Conservation (phyloP, 1,284 basidiomycete genomes). For the Amylostereum areolatum region DNA sequence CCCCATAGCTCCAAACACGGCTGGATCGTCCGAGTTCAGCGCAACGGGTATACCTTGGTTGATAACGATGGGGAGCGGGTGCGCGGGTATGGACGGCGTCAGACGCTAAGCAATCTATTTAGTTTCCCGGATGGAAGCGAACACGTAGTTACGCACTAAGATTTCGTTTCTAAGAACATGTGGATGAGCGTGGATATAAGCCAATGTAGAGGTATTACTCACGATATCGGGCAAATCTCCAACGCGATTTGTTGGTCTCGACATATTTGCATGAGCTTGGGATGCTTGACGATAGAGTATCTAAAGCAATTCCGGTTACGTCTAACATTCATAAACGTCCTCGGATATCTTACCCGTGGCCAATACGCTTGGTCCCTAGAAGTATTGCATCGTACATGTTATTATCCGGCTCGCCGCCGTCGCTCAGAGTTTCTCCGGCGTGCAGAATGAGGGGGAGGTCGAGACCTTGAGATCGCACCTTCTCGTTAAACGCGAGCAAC, state of each 20-base stretch:
- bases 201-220: constrained; percentile 20
- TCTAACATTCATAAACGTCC: not conserved
- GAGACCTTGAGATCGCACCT: constrained; percentile 50
- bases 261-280: constrained; percentile 61
- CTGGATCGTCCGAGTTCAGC: constrained; percentile 68
- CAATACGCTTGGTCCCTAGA: constrained; percentile 72
- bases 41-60: constrained; percentile 67
- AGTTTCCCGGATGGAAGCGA: not conserved
- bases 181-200: not conserved
- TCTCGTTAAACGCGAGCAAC: constrained; percentile 54
- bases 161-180: constrained; percentile 51
- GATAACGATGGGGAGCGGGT: constrained; percentile 60
- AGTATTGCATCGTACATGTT: constrained; percentile 78
- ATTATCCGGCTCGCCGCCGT: constrained; percentile 62
- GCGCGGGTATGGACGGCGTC: constrained; percentile 71
- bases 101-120: constrained; percentile 38
- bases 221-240: constrained; percentile 73
- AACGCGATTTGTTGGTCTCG: constrained; percentile 57
- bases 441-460: constrained; percentile 78
- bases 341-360: constrained; percentile 52
- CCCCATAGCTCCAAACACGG: constrained; percentile 73
- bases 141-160: constrained; percentile 36
- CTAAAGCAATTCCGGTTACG: constrained; percentile 23
- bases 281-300: constrained; percentile 70
- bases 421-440: constrained; percentile 73